Base-by-base conservation (phyloP, 768 basidiomycete species). In the Pulveroboletus ravenelii region DNA sequence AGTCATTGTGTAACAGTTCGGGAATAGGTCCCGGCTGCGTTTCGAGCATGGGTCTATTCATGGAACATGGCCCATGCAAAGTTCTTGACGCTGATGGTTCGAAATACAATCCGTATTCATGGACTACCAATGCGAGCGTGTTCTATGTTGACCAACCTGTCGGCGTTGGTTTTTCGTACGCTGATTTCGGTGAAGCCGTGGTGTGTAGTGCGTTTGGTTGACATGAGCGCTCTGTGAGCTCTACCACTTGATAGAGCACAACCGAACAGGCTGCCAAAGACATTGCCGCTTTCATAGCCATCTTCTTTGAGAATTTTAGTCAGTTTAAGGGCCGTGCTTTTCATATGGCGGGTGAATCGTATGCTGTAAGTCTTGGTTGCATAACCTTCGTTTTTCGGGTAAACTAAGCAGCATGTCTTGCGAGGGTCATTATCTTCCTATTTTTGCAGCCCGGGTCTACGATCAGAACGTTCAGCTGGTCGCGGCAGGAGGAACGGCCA, bases 241-340 rank as follows among this genome's bases (percentile, higher is more conserved):
- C 29, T 32, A 35, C n/a, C 8, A n/a, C 18, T 29, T 18, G 48
- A 6, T 32, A 82, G 80, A 71, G 74, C 38, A 84, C 77, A 5
- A 80, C 83, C 0, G 77, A 81, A 58, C 78, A 84, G 36, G 83
- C 81, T 1, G 81, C 82, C 0, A 71, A 76, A 40, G 85, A 87
- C 54, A 78, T 87, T 2, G 80, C 83, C 0, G 78, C 80, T 0
- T 87, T 87, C 56, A 71, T 87, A 0, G 70, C 77, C 7, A 79
- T 87, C 45, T 87, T 87, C 68, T 87, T 87, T 47, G 83, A 87
- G 54, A 74, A 81, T 50, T 87, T 89, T 63, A 73, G 65, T 45
- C 71, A 82, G 57, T 85, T 87, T 71, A 79, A 83, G 56, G 84
- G 82, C 1, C 70, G 83, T 10, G 50, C 54, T 3, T 80, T 84